Evolutionary conservation across 805 yeast genomes (phyloP), one percentile per base, ranked within the genome.

Genomic region (Candida sithepensis): DNA sequence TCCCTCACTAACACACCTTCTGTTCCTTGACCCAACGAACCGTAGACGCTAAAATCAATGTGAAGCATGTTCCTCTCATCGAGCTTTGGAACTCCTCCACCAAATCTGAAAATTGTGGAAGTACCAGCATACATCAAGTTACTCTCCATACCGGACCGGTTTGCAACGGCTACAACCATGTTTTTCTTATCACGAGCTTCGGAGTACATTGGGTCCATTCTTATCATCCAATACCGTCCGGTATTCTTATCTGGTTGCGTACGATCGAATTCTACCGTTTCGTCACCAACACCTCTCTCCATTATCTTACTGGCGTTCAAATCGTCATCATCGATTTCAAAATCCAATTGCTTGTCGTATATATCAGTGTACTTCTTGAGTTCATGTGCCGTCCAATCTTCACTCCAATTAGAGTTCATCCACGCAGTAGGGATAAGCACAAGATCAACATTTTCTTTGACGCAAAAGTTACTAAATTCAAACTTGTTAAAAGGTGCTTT

Each of bases 341-440:
- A 42, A 14, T 34, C 23, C 5, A 33, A 5, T 10, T 38, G 10
- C 13, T 22, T 22, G 2, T 18, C 56, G 52, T 12, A 65, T 9
- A 57, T 39, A 5, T 57, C 50, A 20, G 46, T 39, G 28, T 47
- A 54, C 18, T 45, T 36, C 24, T 51, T 42, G 30, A 59, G 50
- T 36, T 60, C 64, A 22, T 43, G 33, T 1, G 51, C 37, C 4
- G 44, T 40, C 53, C 59, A 63, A 10, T 61, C 57, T 14, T 55
- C 53, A 33, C 66, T 58, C 52, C 74, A 70, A 1, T 64, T 64
- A 1, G 89, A 77, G 40, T 67, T 60, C 52, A 88, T 70, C 97
- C 97, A 91, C 0, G 95, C 95, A 78, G 86, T 89, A 2, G 97
- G 96, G 50, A 85, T 79, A 13, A 91, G 60, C 0, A 88, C 71